Base-by-base conservation (phyloP, 805 yeast genomes). In the Wickerhamomyces rabaulensis region DNA sequence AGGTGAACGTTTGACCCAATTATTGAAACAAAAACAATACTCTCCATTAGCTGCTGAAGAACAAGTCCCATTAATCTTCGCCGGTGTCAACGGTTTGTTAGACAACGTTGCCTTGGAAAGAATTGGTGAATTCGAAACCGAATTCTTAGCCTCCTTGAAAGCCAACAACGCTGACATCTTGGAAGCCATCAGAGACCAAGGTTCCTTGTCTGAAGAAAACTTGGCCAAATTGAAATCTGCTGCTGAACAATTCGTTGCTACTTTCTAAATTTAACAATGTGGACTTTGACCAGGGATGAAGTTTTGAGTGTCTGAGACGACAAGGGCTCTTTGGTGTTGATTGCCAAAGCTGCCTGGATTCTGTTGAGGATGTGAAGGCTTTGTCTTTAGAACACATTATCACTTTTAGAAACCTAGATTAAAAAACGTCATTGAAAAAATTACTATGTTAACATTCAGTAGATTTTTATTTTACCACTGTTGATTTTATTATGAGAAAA, bases 1-100 rank as follows among this genome's bases (percentile, higher is more conserved):
- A 87, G 99, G 99, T 90, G 99, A 94, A 86, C 92, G 99, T 82
- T 87, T 94, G 70, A 94, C 99, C 65, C 98, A 91, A 80, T 80
- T 94, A 74, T 84, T 94, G 75, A 91, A 92, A 79, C 99, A 94
- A 82, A 87, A 83, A 75, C 99, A 94, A 82, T 89, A 83, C 82
- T 66, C 85, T 65, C 99, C 99, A 73, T 78, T 92, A 70, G 85
- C 96, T 70, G 95, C 98, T 67, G 97, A 94, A 78, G 97, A 92
- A 78, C 97, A 90, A 80, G 99, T 95, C 57, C 99, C 99, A 70
- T 78, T 90, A 70, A 90, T 94, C 71, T 94, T 73, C 82, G 99
- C 98, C 58, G 99, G 99, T 92, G 99, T 95, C 68, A 91, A 92
- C 84, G 99, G 99, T 83, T 90, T 68, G 91, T 84, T 94, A 69